Percentiles rank a stretch among this genome's conserved stretches.
phyloP scores from a whole-genome alignment of 2,329 filamentous ascomycete species.

The Fusarium virguliforme region DNA sequence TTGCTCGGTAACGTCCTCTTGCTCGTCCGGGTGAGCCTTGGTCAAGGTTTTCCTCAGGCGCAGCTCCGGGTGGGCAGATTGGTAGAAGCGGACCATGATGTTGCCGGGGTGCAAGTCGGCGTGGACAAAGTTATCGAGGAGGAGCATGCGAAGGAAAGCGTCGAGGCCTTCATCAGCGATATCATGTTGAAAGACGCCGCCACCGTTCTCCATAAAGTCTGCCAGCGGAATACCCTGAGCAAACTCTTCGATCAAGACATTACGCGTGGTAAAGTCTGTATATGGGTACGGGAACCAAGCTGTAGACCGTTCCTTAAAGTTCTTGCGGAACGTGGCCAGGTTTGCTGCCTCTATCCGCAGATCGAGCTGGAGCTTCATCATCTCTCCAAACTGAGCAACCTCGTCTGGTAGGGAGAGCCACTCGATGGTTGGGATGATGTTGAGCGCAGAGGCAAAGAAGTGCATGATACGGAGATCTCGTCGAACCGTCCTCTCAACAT shows the following conservation, averaged over 20 bases:
- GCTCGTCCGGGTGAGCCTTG: constrained; percentile 62
- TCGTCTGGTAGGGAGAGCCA: constrained; percentile 98
- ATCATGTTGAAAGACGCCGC: constrained; percentile 92
- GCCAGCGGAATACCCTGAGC: constrained; percentile 93
- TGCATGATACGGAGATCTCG: constrained; percentile 94
- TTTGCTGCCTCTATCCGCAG: constrained; percentile 96
- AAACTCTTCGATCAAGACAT: constrained; percentile 95
- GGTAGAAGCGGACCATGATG: constrained; percentile 99
- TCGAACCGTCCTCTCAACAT: constrained; percentile 90
- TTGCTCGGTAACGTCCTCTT: constrained; percentile 87
- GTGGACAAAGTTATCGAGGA: constrained; percentile 98
- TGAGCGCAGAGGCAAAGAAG: constrained; percentile 88
- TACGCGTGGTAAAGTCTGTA: constrained; percentile 90
- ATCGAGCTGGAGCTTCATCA: constrained; percentile 99
- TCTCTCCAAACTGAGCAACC: constrained; percentile 93
- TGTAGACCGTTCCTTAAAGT: constrained; percentile 90
- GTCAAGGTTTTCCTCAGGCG: constrained; percentile 51
- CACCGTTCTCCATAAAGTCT: constrained; percentile 91
- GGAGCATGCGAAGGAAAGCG: constrained; percentile 94
- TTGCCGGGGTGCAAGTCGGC: constrained; percentile 97
- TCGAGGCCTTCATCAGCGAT: constrained; percentile 96
- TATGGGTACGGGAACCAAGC: constrained; percentile 99
- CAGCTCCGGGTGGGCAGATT: constrained; percentile 81
- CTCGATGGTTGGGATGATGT: constrained; percentile 92
- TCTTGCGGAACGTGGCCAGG: constrained; percentile 86